Percentiles rank a stretch among this genome's conserved stretches.
phyloP scores from a whole-genome alignment of 73 alveolate species.

The Paramecium sexaurelia region DNA sequence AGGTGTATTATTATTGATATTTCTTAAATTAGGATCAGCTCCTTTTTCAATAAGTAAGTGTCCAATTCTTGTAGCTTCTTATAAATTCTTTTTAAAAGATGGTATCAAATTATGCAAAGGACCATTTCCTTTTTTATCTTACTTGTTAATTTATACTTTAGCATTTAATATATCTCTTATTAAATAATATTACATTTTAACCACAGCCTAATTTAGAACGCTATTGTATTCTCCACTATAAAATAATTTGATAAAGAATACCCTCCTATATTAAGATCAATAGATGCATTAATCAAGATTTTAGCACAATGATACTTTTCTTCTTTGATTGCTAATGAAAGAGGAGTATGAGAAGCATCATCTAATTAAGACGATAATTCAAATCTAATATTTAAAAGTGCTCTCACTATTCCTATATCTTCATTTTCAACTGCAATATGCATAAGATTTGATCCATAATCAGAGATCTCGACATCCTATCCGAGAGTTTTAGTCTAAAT shows the following conservation, averaged over 20 bases:
- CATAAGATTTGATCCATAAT: conserved; percentile 18
- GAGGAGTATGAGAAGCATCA: conserved; percentile 3
- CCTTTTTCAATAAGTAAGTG: conserved; percentile 12
- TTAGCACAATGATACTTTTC: conserved; percentile 54
- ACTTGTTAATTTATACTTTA: background rate
- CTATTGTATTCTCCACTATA: background rate
- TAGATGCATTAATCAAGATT: conserved; percentile 7
- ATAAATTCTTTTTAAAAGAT: background rate
- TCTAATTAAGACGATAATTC: background rate
- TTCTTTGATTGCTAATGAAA: conserved; percentile 28
- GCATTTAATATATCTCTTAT: conserved; percentile 7
- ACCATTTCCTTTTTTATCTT: conserved; percentile 52
- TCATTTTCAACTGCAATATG: conserved; percentile 33
- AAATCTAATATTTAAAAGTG: background rate
- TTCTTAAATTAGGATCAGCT: conserved; percentile 1
- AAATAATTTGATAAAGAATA: background rate
- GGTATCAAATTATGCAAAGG: conserved; percentile 49
- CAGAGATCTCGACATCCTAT: background rate
- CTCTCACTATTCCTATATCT: conserved; percentile 21
- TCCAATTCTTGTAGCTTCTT: conserved; percentile 46
- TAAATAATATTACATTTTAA: conserved; percentile 32
- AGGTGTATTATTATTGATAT: conserved; percentile 27
- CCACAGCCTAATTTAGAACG: background rate
- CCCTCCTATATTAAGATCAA: conserved; percentile 48
- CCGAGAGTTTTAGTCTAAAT: background rate